phyloP scores from a whole-genome alignment of 2,329 filamentous ascomycete genomes.

The Monosporascus sp. region DNA sequence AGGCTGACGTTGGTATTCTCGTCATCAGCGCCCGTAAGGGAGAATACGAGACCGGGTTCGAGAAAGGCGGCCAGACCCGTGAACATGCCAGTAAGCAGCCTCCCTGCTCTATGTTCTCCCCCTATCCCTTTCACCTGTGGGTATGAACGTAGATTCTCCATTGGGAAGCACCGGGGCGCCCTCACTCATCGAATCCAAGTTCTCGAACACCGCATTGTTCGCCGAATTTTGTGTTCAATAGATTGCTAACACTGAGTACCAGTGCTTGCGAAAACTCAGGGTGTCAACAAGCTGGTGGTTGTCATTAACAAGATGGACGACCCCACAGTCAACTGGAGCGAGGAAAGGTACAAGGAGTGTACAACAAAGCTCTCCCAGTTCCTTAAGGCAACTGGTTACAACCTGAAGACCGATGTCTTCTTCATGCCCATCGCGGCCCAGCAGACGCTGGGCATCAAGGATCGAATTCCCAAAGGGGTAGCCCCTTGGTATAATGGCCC shows the following conservation, averaged over 20 bases:
- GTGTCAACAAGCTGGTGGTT: conserved; percentile 92
- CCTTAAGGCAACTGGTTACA: conserved; percentile 89
- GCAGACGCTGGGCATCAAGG: conserved; percentile 79
- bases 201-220: no score
- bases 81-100: conserved; percentile 67
- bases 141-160: no score
- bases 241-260: not conserved
- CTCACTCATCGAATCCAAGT: no score
- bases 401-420: conserved; percentile 84
- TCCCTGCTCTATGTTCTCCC: no score
- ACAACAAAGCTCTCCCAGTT: conserved; percentile 81
- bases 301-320: conserved; percentile 99
- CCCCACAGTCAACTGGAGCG: conserved; percentile 89
- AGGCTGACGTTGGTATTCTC: conserved; percentile 89
- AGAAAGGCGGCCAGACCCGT: conserved; percentile 89
- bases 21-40: conserved; percentile 96
- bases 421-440: conserved; percentile 98
- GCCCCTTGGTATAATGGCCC: conserved; percentile 84
- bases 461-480: conserved; percentile 70
- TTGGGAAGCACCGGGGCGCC: no score
- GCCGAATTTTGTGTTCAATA: no score
- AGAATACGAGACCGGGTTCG: conserved; percentile 98
- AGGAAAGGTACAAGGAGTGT: conserved; percentile 90
- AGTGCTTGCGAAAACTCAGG: conserved; percentile 92
- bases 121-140: no score